Conservation (phyloP, 371 early-diverging fungal species). For the Lichtheimia hyalospora region DNA sequence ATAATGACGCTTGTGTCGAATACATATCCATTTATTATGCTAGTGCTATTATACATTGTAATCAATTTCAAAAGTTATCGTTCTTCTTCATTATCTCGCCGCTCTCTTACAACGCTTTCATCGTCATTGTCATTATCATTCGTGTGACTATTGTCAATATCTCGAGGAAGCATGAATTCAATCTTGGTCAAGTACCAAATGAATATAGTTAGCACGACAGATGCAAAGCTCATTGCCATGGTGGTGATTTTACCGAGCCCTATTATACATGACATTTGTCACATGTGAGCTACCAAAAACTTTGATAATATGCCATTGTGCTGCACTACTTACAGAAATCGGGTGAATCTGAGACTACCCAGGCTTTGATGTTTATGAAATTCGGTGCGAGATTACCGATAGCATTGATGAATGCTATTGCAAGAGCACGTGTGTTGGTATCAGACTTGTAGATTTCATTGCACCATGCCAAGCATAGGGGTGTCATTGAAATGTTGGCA, state of each 20-base stretch:
- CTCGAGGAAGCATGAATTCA: slow-evolving; percentile 4
- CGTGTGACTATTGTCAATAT: neutral
- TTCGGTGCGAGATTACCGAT: slow-evolving; percentile 39
- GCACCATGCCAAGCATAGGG: slow-evolving; percentile 3
- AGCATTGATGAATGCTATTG: slow-evolving; percentile 42
- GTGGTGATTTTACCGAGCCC: slow-evolving; percentile 5
- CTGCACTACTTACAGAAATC: slow-evolving; percentile 14
- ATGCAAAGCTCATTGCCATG: slow-evolving; percentile 13
- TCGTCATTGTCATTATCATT: neutral
- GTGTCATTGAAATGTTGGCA: slow-evolving; percentile 5
- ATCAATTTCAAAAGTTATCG: too few species aligned
- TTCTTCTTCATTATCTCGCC: too few species aligned
- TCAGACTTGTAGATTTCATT: slow-evolving; percentile 27
- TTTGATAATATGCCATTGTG: neutral
- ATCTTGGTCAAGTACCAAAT: slow-evolving; percentile 3
- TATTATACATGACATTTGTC: too few species aligned
- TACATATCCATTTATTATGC: neutral
- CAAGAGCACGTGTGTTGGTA: slow-evolving; percentile 30
- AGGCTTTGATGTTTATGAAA: slow-evolving; percentile 35
- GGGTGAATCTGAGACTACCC: slow-evolving; percentile 28
- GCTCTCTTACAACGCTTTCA: neutral
- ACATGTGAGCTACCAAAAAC: neutral
- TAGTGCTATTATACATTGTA: too few species aligned
- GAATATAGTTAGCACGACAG: slow-evolving; percentile 2
- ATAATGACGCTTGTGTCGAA: too few species aligned